Base-by-base conservation (phyloP, 2,329 filamentous ascomycete genomes). In the Pseudogymnoascus sp. region DNA sequence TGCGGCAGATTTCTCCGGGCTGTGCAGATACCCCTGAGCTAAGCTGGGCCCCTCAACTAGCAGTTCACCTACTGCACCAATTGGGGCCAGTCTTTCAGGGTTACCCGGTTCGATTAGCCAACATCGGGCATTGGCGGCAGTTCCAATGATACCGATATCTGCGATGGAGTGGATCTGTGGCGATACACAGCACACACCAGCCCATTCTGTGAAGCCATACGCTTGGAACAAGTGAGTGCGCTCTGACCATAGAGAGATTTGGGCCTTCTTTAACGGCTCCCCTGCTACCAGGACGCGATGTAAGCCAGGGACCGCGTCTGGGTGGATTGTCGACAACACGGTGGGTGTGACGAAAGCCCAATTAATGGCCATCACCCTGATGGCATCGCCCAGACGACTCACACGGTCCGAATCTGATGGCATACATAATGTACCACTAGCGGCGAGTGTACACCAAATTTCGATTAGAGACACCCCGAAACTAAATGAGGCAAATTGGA, bases 261-360 rank as follows among this genome's bases (percentile, higher is more conserved):
- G 61, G 11, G 63, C 62, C 30, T 62, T 59, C 5, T 60, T 64
- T 3, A 64, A 39, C 94, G 80, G 90, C 94, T 96, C 73, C 11
- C 64, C 65, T 14, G 38, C 64, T 4, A 64, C 32, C 6, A 61
- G 16, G 11, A 66, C 5, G 6, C 34, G 20, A n/a, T 5, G 39
- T 43, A 43, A 14, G 11, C 39, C 20, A 8, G 90, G 90, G 0
- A 86, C 88, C 9, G 94, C 90, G 0, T 89, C 93, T 0, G 91
- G 91, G 0, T 90, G 94, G 60, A 96, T 77, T 73, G 95, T 90
- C 64, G 87, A 90, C 0, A 88, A 90, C 71, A 96, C 90, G 8
- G 66, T 63, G 1, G 68, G 67, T 20, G 67, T 70, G 22, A 70
- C 57, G 12, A 62, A 59, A 7, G 62, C 62, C 60, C 62, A 64